phyloP scores from a whole-genome alignment of 2,329 filamentous ascomycete genomes.

The Pseudogymnoascus sp. region DNA sequence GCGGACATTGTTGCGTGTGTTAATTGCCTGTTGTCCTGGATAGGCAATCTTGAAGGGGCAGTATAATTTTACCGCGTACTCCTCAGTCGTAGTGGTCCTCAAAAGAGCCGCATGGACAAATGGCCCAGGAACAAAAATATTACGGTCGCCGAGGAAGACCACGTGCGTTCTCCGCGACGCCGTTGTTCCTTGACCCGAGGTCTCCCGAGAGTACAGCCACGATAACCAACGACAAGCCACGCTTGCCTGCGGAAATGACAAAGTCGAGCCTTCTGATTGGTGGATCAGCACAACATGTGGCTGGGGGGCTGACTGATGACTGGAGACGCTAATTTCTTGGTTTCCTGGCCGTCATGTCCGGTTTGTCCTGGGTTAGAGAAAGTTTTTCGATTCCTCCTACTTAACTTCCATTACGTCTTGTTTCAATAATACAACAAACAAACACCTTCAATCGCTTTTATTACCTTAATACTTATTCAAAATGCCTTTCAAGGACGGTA shows the following conservation, averaged over 20 bases:
- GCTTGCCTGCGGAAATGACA: neutral
- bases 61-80: neutral
- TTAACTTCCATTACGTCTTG: neutral
- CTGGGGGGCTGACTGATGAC: neutral
- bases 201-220: constrained; percentile 5
- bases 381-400: constrained; percentile 2
- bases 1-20: constrained; percentile 26
- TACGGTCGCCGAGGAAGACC: neutral
- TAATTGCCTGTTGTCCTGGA: neutral
- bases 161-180: neutral
- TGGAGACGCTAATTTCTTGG: constrained; percentile 5
- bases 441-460: constrained; percentile 9
- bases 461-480: constrained; percentile 25
- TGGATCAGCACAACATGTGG: neutral
- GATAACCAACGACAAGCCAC: neutral
- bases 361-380: neutral
- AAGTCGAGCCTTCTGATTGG: neutral
- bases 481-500: constrained; percentile 34
- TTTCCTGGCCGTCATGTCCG: constrained; percentile 5
- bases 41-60: neutral
- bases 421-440: neutral
- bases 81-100: neutral
- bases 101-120: constrained; percentile 1
- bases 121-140: neutral
- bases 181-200: constrained; percentile 1